Conservation (phyloP, 1,284 basidiomycete genomes). For the Laetiporus sulphureus region DNA sequence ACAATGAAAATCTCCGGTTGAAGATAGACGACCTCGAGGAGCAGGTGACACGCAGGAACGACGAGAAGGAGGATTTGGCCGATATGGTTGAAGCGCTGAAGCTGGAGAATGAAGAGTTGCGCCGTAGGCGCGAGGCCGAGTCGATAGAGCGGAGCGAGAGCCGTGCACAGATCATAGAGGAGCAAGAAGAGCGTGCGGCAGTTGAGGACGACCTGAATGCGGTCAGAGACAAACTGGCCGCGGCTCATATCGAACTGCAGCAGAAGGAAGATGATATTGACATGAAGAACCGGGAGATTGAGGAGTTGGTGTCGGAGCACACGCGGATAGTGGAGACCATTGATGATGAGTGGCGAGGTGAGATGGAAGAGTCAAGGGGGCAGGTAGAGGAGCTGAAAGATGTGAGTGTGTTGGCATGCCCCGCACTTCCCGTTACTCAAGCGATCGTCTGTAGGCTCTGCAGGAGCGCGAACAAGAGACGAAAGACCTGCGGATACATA, state of each 20-base stretch:
- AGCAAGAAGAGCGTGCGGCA: conserved; percentile 62
- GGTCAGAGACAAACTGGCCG: conserved; percentile 69
- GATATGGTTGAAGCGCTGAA: conserved; percentile 58
- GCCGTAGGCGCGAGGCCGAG: conserved; percentile 54
- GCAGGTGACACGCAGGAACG: conserved; percentile 48
- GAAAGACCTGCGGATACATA: conserved; percentile 63
- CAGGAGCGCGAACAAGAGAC: conserved; percentile 71
- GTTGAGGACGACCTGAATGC: conserved; percentile 70
- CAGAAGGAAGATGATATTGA: conserved; percentile 81
- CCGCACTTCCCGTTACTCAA: not conserved
- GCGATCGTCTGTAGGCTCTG: conserved; percentile 42
- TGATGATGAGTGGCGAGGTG: conserved; percentile 73
- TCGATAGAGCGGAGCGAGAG: conserved; percentile 62
- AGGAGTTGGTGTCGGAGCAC: conserved; percentile 62
- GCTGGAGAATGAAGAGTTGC: conserved; percentile 64
- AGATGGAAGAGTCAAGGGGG: conserved; percentile 63
- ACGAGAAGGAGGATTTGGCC: conserved; percentile 65
- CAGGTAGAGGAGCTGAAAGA: conserved; percentile 74
- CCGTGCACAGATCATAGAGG: conserved; percentile 61
- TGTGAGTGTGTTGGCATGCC: conserved; percentile 33
- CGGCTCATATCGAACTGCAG: conserved; percentile 73
- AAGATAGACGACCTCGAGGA: conserved; percentile 57
- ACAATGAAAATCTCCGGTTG: conserved; percentile 55
- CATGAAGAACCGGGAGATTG: conserved; percentile 63
- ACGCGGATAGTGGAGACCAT: conserved; percentile 59